Conservation (phyloP, 495 filamentous ascomycete species). For the Schizothecium vesticola region DNA sequence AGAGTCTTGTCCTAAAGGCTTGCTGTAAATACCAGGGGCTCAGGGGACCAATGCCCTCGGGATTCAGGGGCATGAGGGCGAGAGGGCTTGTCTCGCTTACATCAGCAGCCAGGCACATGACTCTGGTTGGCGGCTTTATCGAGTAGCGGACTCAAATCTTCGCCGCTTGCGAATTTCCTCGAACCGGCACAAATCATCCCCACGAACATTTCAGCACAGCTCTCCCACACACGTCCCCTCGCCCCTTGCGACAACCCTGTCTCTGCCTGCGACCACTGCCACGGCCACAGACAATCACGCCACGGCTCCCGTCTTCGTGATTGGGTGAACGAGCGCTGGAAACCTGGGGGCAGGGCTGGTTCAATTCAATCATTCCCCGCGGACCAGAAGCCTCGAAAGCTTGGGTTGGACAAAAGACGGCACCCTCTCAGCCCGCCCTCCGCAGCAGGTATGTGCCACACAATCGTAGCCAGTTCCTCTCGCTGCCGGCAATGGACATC, state of each 20-base stretch:
- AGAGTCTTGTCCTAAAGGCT: not conserved
- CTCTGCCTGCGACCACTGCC: not conserved
- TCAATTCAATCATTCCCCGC: not conserved
- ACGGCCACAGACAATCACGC: not conserved
- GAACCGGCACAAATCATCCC: slow-evolving; percentile 31
- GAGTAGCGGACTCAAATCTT: slow-evolving; percentile 25
- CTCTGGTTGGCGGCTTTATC: slow-evolving; percentile 1
- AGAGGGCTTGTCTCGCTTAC: not conserved
- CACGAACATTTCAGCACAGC: slow-evolving; percentile 42
- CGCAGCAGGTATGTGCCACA: not conserved
- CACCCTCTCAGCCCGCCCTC: not conserved
- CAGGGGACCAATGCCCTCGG: not conserved
- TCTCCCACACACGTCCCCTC: slow-evolving; percentile 19
- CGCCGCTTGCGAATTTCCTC: slow-evolving; percentile 23
- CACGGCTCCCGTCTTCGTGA: not conserved
- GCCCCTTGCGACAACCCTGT: slow-evolving; percentile 4
- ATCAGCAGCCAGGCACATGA: not conserved
- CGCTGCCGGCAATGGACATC: not conserved
- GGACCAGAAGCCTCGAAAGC: not conserved
- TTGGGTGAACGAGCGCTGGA: not conserved
- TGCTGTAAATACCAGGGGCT: not conserved
- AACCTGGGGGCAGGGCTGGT: no score
- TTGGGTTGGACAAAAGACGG: not conserved
- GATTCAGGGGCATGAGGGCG: no score
- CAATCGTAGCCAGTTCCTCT: not conserved